Evolutionary conservation across 202 grass and related monocot genomes (phyloP).

Genomic region (Carex sylvatica): DNA sequence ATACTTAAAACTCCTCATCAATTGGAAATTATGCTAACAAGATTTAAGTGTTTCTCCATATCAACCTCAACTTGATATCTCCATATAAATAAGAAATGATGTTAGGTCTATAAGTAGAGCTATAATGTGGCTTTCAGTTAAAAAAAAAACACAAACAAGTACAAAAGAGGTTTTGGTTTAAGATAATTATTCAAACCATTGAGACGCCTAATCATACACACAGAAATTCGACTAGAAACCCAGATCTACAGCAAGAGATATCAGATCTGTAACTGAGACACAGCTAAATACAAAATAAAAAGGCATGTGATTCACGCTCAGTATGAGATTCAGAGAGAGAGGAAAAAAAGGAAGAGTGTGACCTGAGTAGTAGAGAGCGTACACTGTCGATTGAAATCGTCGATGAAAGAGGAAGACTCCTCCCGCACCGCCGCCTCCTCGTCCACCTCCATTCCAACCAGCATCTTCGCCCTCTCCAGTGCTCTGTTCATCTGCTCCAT

Average conservation of each 20-base stretch:
- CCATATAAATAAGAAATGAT: too few relatives aligned
- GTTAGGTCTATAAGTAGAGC: background rate
- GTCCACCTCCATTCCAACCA: conserved; percentile 87
- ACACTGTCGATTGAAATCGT: conserved; percentile 87
- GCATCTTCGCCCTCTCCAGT: conserved; percentile 96
- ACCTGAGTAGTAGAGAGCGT: conserved; percentile 84
- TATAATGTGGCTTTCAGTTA: background rate
- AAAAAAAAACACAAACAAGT: background rate
- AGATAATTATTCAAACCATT: background rate
- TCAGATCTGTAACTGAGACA: background rate
- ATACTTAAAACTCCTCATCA: background rate
- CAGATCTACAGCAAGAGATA: conserved; percentile 4
- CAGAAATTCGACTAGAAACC: background rate
- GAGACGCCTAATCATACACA: background rate
- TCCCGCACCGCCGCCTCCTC: conserved; percentile 62
- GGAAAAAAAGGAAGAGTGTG: background rate
- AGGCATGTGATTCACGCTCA: background rate
- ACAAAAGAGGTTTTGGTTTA: background rate
- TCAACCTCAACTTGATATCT: too few relatives aligned
- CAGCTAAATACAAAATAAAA: background rate
- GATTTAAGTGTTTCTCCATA: background rate
- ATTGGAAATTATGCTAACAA: background rate
- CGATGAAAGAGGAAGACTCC: conserved; percentile 74
- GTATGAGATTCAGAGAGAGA: background rate
- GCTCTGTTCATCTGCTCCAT: conserved; percentile 84